Evolutionary conservation across 2,329 filamentous ascomycete genomes (phyloP).

Genomic region (Mollisia scopiformis): DNA sequence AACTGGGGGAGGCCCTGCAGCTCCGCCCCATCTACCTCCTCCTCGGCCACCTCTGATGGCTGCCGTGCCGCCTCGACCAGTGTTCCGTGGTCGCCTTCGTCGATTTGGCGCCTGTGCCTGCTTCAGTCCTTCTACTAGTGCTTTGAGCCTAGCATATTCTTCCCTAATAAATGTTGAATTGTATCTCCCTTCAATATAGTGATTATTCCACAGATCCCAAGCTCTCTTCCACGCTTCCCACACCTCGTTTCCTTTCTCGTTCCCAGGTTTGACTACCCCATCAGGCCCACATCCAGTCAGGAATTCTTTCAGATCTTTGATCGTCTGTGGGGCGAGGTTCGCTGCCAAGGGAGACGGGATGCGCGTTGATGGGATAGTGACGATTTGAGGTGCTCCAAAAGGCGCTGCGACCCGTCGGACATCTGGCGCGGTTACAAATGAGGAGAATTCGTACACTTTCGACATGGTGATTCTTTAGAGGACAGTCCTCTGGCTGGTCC

Average conservation of each 20-base stretch:
- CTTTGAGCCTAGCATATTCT: constrained; percentile 21
- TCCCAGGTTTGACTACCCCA: neutral
- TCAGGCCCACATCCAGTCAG: constrained; percentile 9
- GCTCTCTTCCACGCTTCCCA: constrained; percentile 36
- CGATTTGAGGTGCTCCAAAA: constrained; percentile 13
- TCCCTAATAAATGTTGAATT: constrained; percentile 25
- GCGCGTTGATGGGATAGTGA: constrained; percentile 22
- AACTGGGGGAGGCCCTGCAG: too few relatives aligned
- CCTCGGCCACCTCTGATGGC: constrained; percentile 4
- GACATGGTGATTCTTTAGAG: neutral
- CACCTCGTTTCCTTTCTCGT: constrained; percentile 21
- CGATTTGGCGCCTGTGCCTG: too few relatives aligned
- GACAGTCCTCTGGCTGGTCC: neutral
- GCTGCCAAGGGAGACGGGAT: constrained; percentile 26
- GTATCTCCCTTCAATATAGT: constrained; percentile 33
- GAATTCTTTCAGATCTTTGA: constrained; percentile 17
- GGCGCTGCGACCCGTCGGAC: neutral
- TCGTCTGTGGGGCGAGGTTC: constrained; percentile 20
- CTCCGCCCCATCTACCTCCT: too few relatives aligned
- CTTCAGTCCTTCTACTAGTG: too few relatives aligned
- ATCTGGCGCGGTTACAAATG: constrained; percentile 21
- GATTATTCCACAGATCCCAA: constrained; percentile 36
- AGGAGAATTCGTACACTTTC: constrained; percentile 20
- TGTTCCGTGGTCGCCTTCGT: too few relatives aligned
- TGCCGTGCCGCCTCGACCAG: too few relatives aligned